Conservation (phyloP, 768 basidiomycete genomes). For the Cystobasidiopsis lactophilus region DNA sequence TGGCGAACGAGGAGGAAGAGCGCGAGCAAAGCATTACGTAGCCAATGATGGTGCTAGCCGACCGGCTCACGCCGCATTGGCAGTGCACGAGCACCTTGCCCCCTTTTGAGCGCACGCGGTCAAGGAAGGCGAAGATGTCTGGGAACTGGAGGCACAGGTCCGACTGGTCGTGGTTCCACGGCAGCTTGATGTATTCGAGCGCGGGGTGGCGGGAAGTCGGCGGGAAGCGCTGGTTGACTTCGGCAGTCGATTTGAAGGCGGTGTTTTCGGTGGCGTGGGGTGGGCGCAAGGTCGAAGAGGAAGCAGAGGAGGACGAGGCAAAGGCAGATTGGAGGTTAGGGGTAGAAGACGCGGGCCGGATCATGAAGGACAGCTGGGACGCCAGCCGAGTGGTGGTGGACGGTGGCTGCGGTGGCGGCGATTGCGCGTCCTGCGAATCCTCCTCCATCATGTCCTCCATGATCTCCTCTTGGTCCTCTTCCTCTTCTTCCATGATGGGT, state of each 20-base stretch:
- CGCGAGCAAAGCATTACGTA: constrained; percentile 48
- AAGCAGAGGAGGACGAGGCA: constrained; percentile 1
- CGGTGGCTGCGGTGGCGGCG: neutral
- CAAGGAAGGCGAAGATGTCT: constrained; percentile 67
- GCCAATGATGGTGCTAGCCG: constrained; percentile 71
- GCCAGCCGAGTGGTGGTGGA: neutral
- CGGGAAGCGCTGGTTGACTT: constrained; percentile 9
- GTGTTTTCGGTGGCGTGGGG: neutral
- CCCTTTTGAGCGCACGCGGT: constrained; percentile 47
- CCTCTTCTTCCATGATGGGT: neutral
- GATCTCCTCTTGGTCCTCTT: neutral
- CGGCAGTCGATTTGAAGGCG: constrained; percentile 1
- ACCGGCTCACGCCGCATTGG: constrained; percentile 80
- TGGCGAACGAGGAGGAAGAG: constrained; percentile 46
- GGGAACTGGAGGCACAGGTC: constrained; percentile 52
- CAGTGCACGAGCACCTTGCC: constrained; percentile 35
- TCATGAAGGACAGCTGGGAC: constrained; percentile 28
- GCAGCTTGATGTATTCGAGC: constrained; percentile 70
- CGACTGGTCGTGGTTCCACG: constrained; percentile 85
- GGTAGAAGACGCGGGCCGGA: constrained; percentile 44
- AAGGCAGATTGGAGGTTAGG: constrained; percentile 33
- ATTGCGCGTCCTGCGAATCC: neutral
- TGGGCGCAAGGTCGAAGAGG: neutral
- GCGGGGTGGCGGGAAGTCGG: constrained; percentile 32
- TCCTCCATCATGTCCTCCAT: neutral